Conservation (phyloP, 495 filamentous ascomycete genomes). For the Ascodesmis nigricans region DNA sequence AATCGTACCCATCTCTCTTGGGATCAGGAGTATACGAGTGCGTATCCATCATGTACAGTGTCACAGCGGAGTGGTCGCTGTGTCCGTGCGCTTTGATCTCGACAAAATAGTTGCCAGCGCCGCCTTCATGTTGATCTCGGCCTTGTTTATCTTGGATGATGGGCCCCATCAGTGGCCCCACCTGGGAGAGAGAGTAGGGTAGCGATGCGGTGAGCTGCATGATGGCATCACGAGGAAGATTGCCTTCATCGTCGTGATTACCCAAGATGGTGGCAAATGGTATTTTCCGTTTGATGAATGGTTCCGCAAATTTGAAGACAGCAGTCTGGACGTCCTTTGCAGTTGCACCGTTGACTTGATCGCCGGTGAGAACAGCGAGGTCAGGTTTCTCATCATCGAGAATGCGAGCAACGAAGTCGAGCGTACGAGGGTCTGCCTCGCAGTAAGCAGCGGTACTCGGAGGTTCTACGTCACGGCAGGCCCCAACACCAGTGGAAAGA, state of each 20-base stretch:
- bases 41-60: conserved; percentile 81
- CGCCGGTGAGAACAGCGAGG: conserved; percentile 71
- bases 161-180: conserved; percentile 40
- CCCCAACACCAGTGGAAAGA: conserved; percentile 66
- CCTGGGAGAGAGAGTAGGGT: conserved; percentile 66
- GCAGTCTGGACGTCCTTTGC: conserved; percentile 80
- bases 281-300: conserved; percentile 66
- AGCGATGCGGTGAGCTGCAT: conserved; percentile 72
- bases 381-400: conserved; percentile 85
- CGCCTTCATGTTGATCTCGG: conserved; percentile 38
- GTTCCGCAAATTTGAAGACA: conserved; percentile 77
- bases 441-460: conserved; percentile 49
- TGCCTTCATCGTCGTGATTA: conserved; percentile 90
- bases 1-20: conserved; percentile 78
- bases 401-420: conserved; percentile 65
- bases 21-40: conserved; percentile 86
- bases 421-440: conserved; percentile 73
- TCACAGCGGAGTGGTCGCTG: conserved; percentile 59
- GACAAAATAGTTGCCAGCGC: conserved; percentile 84
- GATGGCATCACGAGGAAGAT: conserved; percentile 47
- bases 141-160: conserved; percentile 12
- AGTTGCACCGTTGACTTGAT: conserved; percentile 88
- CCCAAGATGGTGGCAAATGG: conserved; percentile 91
- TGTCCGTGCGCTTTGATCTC: conserved; percentile 57
- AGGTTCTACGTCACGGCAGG: conserved; percentile 66